A percentile compares a stretch with the other conserved stretches of the same genome.
Conservation (phyloP, 306 rosid genomes). For the Medicago lupulina region DNA sequence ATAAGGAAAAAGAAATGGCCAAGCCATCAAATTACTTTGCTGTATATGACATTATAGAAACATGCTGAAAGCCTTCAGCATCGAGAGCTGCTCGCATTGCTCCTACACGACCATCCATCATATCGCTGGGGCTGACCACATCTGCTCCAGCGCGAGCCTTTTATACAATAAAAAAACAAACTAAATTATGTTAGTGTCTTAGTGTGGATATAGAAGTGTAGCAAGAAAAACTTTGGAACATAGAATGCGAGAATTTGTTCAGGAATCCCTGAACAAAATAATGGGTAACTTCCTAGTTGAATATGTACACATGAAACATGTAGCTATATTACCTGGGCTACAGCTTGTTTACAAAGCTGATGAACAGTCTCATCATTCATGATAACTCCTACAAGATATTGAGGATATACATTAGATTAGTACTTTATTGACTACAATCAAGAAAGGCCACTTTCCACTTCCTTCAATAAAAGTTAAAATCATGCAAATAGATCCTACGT, state of each 20-base stretch:
- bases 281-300: conserved; percentile 9
- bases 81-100: conserved; percentile 90
- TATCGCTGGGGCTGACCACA: conserved; percentile 97
- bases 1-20: conserved; percentile 25
- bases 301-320: conserved; percentile 25
- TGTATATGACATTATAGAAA: conserved; percentile 91
- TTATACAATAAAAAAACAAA: conserved; percentile 20
- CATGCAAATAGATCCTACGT: conserved; percentile 20
- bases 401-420: conserved; percentile 42
- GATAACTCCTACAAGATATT: conserved; percentile 76
- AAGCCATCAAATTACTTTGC: conserved; percentile 68
- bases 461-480: conserved; percentile 26
- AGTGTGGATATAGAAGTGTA: conserved; percentile 18
- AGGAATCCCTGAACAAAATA: not conserved
- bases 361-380: conserved; percentile 95
- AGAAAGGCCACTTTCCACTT: conserved; percentile 34
- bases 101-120: conserved; percentile 99
- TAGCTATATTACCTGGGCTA: conserved; percentile 80
- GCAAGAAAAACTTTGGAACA: conserved; percentile 29
- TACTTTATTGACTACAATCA: conserved; percentile 26
- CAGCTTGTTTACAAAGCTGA: conserved; percentile 94
- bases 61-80: conserved; percentile 95
- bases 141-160: conserved; percentile 99
- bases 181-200: not conserved
- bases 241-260: conserved; percentile 10